Base-by-base conservation (phyloP, 495 filamentous ascomycete genomes). In the Barbatosphaeria neglecta region DNA sequence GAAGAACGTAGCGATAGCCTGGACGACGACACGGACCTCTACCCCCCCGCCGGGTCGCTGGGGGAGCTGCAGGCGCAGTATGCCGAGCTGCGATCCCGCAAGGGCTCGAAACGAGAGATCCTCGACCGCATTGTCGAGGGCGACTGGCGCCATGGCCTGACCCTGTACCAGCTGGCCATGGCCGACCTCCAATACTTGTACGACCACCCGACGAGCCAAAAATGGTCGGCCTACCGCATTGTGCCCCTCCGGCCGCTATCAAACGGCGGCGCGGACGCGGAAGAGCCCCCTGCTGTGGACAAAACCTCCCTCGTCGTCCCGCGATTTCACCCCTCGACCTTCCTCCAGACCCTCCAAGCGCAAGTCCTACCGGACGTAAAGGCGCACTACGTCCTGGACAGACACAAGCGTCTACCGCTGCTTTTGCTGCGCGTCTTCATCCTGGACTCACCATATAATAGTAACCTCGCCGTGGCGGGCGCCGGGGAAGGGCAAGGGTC, bases 111-210 rank as follows among this genome's bases (percentile, higher is more conserved):
- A 52, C 71, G 80, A 40, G 87, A 94, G 56, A 74, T 90, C 4
- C 66, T 86, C 6, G 84, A 87, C 53, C 73, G 85, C 23, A 82
- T 94, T 33, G 52, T 84, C 0, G 82, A 89, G 47, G 84, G 84
- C 37, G 87, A 94, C 59, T 94, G 87, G 86, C 72, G 85, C 18
- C 73, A 80, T 43, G 87, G 87, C 1, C 66, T 93, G 18, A 81
- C 75, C 1, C 63, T 94, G 15, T 85, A 83, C 50, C 84, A 89
- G 56, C 68, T 90, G 4, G 86, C 84, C 41, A 89, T 87, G 73
- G 80, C 81, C 15, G 87, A 93, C 53, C 63, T 87, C 13, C 82
- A 84, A 49, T 71, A 86, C 56, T 68, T 90, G n/a, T 77, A 88
- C 52, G 83, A 88, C 55, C 83, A 87, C 52, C 82, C 84, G 0